phyloP scores from a whole-genome alignment of 345 rosid genomes.

The Barbarea vulgaris region DNA sequence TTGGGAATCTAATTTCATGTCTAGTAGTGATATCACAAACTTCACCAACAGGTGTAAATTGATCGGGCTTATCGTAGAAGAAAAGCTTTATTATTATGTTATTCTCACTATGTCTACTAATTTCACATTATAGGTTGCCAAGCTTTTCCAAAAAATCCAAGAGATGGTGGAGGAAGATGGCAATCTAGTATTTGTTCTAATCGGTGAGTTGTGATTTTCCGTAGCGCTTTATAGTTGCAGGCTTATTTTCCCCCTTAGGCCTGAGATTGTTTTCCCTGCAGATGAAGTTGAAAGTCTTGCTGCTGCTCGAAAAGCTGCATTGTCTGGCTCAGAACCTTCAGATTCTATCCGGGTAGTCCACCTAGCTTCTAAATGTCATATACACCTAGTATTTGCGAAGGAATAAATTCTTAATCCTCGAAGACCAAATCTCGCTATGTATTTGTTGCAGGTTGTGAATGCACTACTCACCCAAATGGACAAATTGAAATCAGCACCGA shows the following conservation, averaged over 20 bases:
- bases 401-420: not conserved
- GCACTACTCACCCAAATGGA: constrained; percentile 98
- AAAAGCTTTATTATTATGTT: not conserved
- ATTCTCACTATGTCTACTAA: constrained; percentile 5
- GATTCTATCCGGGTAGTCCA: constrained; percentile 85
- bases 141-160: constrained; percentile 97
- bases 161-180: constrained; percentile 99
- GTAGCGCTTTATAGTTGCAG: constrained; percentile 5
- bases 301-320: constrained; percentile 93
- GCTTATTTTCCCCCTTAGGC: constrained; percentile 29
- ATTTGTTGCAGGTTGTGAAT: constrained; percentile 78
- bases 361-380: constrained; percentile 1
- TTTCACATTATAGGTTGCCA: constrained; percentile 69
- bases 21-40: constrained; percentile 6
- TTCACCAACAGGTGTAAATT: constrained; percentile 14
- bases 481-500: constrained; percentile 87
- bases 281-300: constrained; percentile 99
- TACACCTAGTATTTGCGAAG: not conserved
- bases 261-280: constrained; percentile 48
- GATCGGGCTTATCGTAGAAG: not conserved
- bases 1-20: constrained; percentile 3
- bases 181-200: constrained; percentile 96
- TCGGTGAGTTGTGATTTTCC: constrained; percentile 67
- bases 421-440: constrained; percentile 29
- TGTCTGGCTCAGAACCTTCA: constrained; percentile 98